phyloP scores from a whole-genome alignment of 2,329 filamentous ascomycete species.

The Pseudohalonectria lignicola region DNA sequence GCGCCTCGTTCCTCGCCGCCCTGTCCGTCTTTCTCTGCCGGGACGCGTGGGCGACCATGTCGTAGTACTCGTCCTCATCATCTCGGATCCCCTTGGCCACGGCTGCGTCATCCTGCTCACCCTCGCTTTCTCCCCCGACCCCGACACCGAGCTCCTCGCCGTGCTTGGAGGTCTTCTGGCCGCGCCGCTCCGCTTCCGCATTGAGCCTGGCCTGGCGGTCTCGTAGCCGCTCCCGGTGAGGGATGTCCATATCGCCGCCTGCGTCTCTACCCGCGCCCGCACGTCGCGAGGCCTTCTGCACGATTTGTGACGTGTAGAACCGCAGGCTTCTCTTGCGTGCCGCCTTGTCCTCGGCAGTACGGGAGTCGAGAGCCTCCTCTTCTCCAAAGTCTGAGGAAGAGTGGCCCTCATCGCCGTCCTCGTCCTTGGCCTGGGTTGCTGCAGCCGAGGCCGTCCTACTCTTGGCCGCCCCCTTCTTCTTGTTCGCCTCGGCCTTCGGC shows the following conservation, averaged over 20 bases:
- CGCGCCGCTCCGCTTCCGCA: slow-evolving; percentile 76
- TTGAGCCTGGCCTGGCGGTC: slow-evolving; percentile 82
- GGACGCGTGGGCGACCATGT: slow-evolving; percentile 66
- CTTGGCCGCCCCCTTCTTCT: slow-evolving; percentile 30
- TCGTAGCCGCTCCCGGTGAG: slow-evolving; percentile 76
- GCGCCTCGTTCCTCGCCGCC: slow-evolving; percentile 41
- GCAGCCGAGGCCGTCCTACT: slow-evolving; percentile 1
- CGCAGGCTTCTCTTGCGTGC: slow-evolving; percentile 83
- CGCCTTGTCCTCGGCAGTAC: slow-evolving; percentile 77
- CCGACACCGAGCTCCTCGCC: slow-evolving; percentile 54
- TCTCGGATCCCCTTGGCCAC: slow-evolving; percentile 28
- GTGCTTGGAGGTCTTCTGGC: slow-evolving; percentile 50
- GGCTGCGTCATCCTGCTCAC: slow-evolving; percentile 48
- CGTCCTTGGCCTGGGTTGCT: slow-evolving; percentile 9
- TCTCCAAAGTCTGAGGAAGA: slow-evolving; percentile 98
- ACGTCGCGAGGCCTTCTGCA: slow-evolving; percentile 85
- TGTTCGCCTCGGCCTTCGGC: slow-evolving; percentile 27
- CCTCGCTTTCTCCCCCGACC: slow-evolving; percentile 52
- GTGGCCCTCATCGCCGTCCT: slow-evolving; percentile 41
- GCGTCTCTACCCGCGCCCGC: slow-evolving; percentile 60
- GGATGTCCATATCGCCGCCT: slow-evolving; percentile 73
- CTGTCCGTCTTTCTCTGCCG: slow-evolving; percentile 67
- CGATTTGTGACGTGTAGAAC: slow-evolving; percentile 97
- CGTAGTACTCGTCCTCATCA: slow-evolving; percentile 70
- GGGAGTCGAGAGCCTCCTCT: slow-evolving; percentile 66